phyloP scores from a whole-genome alignment of 768 basidiomycete genomes.

The Amanita pallidorosea region DNA sequence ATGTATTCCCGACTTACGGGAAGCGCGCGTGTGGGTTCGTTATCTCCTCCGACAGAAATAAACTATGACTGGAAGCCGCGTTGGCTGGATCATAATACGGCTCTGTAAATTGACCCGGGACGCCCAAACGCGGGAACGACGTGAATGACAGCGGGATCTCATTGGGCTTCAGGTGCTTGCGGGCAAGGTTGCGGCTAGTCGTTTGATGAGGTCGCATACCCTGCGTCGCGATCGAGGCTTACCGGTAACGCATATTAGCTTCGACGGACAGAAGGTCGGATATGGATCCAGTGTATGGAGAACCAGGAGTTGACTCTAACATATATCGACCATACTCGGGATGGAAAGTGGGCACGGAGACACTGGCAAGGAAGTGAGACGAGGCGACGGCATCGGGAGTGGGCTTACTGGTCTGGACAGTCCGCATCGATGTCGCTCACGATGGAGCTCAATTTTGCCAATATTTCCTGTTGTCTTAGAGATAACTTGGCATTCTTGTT shows the following conservation, averaged over 20 bases:
- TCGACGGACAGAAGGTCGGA: conserved; percentile 85
- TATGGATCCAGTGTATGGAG: conserved; percentile 85
- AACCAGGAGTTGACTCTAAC: conserved; percentile 96
- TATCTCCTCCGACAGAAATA: conserved; percentile 92
- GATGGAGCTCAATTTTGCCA: conserved; percentile 63
- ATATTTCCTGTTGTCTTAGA: conserved; percentile 91
- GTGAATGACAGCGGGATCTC: conserved; percentile 91
- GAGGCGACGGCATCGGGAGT: neutral
- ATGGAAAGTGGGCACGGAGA: conserved; percentile 83
- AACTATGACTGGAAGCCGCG: conserved; percentile 81
- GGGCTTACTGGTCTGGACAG: conserved; percentile 46
- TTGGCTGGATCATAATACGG: conserved; percentile 68
- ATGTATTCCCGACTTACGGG: conserved; percentile 56
- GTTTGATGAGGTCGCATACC: neutral
- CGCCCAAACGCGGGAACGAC: conserved; percentile 89
- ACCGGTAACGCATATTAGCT: conserved; percentile 91
- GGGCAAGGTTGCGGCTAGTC: conserved; percentile 70
- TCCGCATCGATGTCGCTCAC: conserved; percentile 55
- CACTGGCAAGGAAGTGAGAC: conserved; percentile 24
- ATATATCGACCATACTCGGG: conserved; percentile 98
- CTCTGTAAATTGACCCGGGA: conserved; percentile 84
- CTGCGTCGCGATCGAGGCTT: conserved; percentile 10
- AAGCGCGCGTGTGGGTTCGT: conserved; percentile 97
- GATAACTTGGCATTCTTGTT: conserved; percentile 79
- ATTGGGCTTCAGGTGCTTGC: conserved; percentile 70